These are phyloP conservation scores for Peterozyma toletana DNA, from an alignment of 805 yeast genomes.

Conservation along the genomic window DNA sequence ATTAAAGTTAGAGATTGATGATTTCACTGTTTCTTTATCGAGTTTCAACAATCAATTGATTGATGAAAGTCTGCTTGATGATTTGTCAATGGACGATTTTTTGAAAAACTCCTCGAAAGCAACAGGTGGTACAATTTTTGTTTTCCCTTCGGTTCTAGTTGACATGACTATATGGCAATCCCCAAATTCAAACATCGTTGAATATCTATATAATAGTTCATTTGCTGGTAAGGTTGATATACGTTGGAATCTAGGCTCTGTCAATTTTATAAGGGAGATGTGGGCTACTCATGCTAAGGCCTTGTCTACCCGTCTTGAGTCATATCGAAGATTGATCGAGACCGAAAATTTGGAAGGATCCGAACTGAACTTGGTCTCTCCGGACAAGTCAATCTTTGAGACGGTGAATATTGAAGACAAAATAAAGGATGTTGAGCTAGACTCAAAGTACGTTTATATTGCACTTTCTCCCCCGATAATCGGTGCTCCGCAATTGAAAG, in stretches of 20 bases:
- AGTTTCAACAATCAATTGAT: conserved; percentile 42
- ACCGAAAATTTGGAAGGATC: conserved; percentile 15
- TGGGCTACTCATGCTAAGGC: conserved; percentile 80
- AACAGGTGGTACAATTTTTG: conserved; percentile 72
- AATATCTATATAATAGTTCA: conserved; percentile 60
- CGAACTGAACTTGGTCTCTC: conserved; percentile 21
- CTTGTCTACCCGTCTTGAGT: conserved; percentile 49
- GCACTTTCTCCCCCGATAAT: conserved; percentile 74
- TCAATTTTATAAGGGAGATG: conserved; percentile 88
- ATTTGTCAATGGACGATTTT: conserved; percentile 46
- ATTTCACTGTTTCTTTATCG: conserved; percentile 64
- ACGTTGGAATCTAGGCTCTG: conserved; percentile 90
- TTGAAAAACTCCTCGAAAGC: conserved; percentile 49
- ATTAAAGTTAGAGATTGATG: conserved; percentile 52
- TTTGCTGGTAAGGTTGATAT: conserved; percentile 90
- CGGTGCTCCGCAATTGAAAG: conserved; percentile 84
- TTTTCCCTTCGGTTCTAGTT: conserved; percentile 69
- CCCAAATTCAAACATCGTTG: conserved; percentile 43
- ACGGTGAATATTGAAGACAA: conserved; percentile 29
- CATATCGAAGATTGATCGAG: conserved; percentile 22
- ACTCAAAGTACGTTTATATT: conserved; percentile 42
- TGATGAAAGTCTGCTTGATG: conserved; percentile 35
- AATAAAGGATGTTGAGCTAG: conserved; percentile 40
- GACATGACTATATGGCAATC: conserved; percentile 71
- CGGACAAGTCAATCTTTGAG: conserved; percentile 22